A percentile compares a stretch with the other conserved stretches of the same genome.
Conservation (phyloP, 441 rosid genomes). For the Jatropha multifida region DNA sequence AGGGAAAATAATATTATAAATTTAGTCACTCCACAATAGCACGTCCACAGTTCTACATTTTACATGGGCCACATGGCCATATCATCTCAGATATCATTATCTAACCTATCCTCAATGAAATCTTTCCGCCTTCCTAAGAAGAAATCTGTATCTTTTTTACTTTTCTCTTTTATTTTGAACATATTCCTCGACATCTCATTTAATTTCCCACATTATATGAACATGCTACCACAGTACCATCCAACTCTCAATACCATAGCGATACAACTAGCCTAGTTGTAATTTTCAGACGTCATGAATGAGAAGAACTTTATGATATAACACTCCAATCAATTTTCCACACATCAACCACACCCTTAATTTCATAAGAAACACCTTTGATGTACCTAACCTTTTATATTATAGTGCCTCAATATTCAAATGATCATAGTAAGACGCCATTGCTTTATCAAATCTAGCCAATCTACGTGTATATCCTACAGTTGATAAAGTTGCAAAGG, state of each 20-base stretch:
- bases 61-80: not conserved
- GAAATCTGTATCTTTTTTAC: not conserved
- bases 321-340: no score
- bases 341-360: no score
- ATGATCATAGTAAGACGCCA: not conserved
- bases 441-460: no score
- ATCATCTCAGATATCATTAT: not conserved
- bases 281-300: no score
- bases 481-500: not conserved
- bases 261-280: no score
- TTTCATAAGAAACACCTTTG: not conserved
- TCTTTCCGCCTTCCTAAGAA: not conserved
- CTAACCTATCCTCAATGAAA: not conserved
- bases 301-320: no score
- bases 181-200: not conserved
- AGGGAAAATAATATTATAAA: not conserved
- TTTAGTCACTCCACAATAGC: not conserved
- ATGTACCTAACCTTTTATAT: not conserved
- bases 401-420: not conserved
- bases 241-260: not conserved
- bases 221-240: not conserved
- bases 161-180: not conserved
- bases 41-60: not conserved
- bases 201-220: not conserved
- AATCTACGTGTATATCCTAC: not conserved